phyloP scores from a whole-genome alignment of 257 asterid genomes.

The Phtheirospermum japonicum region DNA sequence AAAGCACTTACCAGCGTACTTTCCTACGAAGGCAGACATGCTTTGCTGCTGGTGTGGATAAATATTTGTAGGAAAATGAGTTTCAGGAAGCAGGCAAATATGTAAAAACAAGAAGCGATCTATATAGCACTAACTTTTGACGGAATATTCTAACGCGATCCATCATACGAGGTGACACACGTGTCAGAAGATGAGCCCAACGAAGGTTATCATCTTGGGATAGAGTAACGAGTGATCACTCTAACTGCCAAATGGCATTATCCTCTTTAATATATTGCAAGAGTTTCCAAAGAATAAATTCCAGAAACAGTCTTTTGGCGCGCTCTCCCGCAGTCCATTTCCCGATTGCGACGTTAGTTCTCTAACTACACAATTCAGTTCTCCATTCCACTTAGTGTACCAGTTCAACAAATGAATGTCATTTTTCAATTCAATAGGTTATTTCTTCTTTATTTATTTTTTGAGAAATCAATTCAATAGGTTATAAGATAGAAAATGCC shows the following conservation, averaged over 20 bases:
- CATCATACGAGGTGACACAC: conserved; percentile 29
- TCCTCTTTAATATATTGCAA: neutral
- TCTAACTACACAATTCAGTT: neutral
- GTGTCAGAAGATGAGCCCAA: conserved; percentile 60
- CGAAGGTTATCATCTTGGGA: conserved; percentile 59
- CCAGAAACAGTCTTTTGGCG: neutral
- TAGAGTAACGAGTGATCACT: conserved; percentile 57
- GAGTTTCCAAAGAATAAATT: neutral
- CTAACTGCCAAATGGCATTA: conserved; percentile 33
- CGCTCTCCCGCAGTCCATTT: too few species aligned
- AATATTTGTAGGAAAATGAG: neutral
- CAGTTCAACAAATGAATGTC: too few species aligned
- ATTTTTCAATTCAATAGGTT: too few species aligned
- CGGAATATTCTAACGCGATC: conserved; percentile 36
- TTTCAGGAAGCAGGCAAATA: conserved; percentile 18
- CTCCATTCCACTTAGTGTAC: neutral
- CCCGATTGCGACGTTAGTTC: neutral
- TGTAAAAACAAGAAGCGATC: conserved; percentile 21
- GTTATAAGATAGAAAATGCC: too few species aligned
- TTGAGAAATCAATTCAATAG: too few species aligned
- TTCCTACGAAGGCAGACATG: conserved; percentile 90
- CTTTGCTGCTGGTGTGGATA: conserved; percentile 8
- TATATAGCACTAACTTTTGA: conserved; percentile 25
- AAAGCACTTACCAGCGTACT: conserved; percentile 60
- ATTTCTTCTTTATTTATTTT: too few species aligned